Evolutionary conservation across 164 flowering plant genomes (phyloP).

Genomic region (Euptelea pleiosperma): DNA sequence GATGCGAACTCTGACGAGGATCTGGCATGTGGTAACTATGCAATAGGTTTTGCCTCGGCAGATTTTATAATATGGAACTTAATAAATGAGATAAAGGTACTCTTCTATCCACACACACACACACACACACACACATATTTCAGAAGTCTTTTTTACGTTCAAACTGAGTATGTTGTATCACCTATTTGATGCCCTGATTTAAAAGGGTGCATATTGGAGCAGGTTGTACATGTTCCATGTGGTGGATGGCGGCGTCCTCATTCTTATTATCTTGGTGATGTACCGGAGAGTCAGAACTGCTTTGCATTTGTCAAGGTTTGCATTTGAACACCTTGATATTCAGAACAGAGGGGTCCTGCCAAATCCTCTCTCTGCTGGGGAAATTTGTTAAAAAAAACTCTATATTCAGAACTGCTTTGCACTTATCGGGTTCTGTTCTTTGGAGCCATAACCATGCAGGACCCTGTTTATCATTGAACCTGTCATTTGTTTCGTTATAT

Average conservation of each 20-base stretch:
- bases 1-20: conserved; percentile 30
- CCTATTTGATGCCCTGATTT: neutral
- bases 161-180: conserved; percentile 3
- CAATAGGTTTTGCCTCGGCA: conserved; percentile 80
- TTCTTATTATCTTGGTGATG: conserved; percentile 72
- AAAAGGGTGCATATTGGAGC: conserved; percentile 16
- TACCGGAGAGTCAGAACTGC: conserved; percentile 66
- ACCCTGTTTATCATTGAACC: too few relatives aligned
- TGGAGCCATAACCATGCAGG: too few relatives aligned
- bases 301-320: conserved; percentile 90
- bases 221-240: conserved; percentile 79
- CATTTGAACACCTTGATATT: neutral
- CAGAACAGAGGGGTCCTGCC: too few relatives aligned
- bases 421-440: too few relatives aligned
- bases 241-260: conserved; percentile 99
- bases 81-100: conserved; percentile 65
- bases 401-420: too few relatives aligned
- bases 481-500: neutral
- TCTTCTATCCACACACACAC: too few relatives aligned
- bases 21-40: conserved; percentile 44
- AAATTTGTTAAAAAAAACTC: too few relatives aligned
- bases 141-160: conserved; percentile 1
- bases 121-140: too few relatives aligned
- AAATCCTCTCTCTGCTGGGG: too few relatives aligned
- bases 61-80: conserved; percentile 87